A percentile compares a stretch with the other conserved stretches of the same genome.
phyloP scores from a whole-genome alignment of 1,139 yeast species.

The Candida tunisiensis region DNA sequence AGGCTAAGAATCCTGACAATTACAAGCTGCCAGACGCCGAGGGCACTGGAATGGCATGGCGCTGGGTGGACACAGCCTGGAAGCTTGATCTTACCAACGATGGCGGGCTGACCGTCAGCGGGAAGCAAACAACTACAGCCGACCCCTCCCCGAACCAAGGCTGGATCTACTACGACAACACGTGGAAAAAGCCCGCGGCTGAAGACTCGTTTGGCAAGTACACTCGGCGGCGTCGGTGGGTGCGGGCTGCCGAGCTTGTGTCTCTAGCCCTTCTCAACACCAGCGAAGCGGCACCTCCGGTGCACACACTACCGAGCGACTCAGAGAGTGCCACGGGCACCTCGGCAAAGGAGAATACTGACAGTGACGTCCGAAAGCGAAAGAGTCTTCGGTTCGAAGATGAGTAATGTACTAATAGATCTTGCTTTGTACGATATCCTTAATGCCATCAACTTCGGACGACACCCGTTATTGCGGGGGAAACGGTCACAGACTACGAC shows the following conservation, averaged over 20 bases:
- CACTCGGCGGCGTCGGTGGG: conserved; percentile 91
- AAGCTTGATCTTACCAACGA: conserved; percentile 76
- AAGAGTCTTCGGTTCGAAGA: conserved; percentile 4
- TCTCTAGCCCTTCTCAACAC: conserved; percentile 1
- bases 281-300: conserved; percentile 7
- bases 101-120: conserved; percentile 60
- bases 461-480: too few species aligned
- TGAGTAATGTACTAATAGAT: not conserved
- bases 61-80: conserved; percentile 94
- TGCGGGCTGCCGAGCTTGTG: conserved; percentile 80
- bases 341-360: conserved; percentile 1
- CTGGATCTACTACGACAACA: conserved; percentile 73
- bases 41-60: conserved; percentile 63
- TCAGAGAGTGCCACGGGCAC: conserved; percentile 2
- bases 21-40: conserved; percentile 70
- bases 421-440: too few species aligned
- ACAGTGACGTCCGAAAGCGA: conserved; percentile 2
- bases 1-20: conserved; percentile 56
- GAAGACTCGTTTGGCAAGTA: conserved; percentile 83
- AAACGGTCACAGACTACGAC: not conserved
- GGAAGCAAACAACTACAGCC: conserved; percentile 51
- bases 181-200: conserved; percentile 84
- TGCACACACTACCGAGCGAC: too few species aligned
- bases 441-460: too few species aligned
- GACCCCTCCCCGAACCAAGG: conserved; percentile 76